Base-by-base conservation (phyloP, 805 yeast species). In the Starmerella scarabaei region DNA sequence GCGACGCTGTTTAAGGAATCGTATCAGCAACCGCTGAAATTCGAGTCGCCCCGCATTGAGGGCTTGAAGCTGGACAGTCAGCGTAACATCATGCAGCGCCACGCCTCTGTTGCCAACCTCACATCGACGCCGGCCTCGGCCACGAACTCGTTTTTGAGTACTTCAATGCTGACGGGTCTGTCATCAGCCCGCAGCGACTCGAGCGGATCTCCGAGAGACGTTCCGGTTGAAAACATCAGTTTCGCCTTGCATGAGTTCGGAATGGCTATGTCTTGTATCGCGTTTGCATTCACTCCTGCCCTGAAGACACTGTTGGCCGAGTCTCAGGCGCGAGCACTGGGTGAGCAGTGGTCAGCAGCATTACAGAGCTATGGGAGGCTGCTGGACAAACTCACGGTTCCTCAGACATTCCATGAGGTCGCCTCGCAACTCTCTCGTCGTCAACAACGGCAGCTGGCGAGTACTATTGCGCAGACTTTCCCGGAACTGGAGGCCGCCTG, bases 391-490 rank as follows among this genome's bases (percentile, higher is more conserved):
- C 34, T 45, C 4, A 42, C 44, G 9, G 34, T 35, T 3, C 46
- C 46, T 7, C 11, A 27, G 7, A 32, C 30, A 19, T 46, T 40
- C 16, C 39, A 40, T 3, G 20, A 31, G 7, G 18, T 46, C 1
- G 31, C 35, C 3, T 11, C 34, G 23, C 30, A 30, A 18, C 18
- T 49, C 19, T 26, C 32, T 5, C n/a, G 39, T 67, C 11, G 97
- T 82, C 52, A 91, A 81, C 47, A 91, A 69, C 3, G 97, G 83
- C 3, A 96, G 84, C 59, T 91, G 84, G 36, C 97, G 95, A 23
- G 86, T 94, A 53, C 88, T 80, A 58, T 84, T 5, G 19, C 44
- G 24, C 24, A 17, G 18, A 30, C 46, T n/a, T 39, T 49, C 37
- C 49, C 53, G 4, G 53, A 50, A 32, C 43, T 50, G 12, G 48